Evolutionary conservation across 176 grass and related monocot genomes (phyloP).

Genomic region (Elymus sibiricus): DNA sequence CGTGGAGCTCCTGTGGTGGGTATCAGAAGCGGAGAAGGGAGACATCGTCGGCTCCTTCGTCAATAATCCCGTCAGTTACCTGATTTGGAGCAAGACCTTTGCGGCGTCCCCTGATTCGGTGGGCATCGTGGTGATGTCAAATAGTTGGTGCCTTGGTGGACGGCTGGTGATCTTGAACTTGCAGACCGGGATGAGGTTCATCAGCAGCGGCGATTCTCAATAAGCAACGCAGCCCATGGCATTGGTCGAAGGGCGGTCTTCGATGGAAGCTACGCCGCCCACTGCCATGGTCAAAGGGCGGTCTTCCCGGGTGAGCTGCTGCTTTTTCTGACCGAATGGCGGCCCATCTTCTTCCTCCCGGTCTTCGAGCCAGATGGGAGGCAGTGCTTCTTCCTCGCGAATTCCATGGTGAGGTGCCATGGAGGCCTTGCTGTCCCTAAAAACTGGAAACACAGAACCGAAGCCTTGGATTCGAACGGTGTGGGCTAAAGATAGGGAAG

Average conservation of each 20-base stretch:
- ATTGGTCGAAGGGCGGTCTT: not conserved
- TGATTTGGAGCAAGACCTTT: too few relatives aligned
- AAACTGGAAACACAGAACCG: too few relatives aligned
- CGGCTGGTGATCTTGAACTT: too few relatives aligned
- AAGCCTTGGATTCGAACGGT: too few relatives aligned
- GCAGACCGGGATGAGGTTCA: not conserved
- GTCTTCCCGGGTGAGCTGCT: not conserved
- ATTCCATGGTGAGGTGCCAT: not conserved
- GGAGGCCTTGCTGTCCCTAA: not conserved
- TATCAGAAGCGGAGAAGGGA: too few relatives aligned
- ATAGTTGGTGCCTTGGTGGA: too few relatives aligned
- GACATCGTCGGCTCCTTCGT: too few relatives aligned
- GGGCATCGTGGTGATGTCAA: too few relatives aligned
- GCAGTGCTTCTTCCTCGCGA: not conserved
- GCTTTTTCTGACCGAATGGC: not conserved
- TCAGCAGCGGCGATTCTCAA: not conserved
- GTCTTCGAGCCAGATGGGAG: not conserved
- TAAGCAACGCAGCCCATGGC: not conserved
- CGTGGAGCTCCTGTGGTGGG: too few relatives aligned
- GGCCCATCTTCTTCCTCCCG: not conserved
- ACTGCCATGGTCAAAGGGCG: not conserved
- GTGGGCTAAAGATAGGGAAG: too few relatives aligned
- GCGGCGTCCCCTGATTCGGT: too few relatives aligned
- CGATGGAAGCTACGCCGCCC: not conserved
- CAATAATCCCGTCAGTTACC: too few relatives aligned